A percentile compares a stretch with the other conserved stretches of the same genome.
Conservation (phyloP, 345 rosid genomes). For the Populus pruinosa region DNA sequence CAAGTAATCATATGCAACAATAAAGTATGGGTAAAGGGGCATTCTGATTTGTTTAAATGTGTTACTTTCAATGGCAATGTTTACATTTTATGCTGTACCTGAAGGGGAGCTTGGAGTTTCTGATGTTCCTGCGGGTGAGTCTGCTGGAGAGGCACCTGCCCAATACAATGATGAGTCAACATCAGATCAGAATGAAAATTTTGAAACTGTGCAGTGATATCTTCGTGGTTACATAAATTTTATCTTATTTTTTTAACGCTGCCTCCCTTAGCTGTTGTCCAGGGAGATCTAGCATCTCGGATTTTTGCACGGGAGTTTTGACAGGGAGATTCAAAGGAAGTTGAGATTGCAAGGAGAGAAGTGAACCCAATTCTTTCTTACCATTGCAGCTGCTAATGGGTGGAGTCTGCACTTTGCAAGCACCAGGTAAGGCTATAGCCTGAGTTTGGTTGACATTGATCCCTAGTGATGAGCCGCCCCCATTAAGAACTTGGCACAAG, state of each 20-base stretch:
- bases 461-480: constrained; percentile 62
- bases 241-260: background rate
- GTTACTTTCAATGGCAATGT: background rate
- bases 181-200: background rate
- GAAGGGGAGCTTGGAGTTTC: constrained; percentile 44
- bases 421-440: constrained; percentile 66
- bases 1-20: background rate
- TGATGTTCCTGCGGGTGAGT: constrained; percentile 60
- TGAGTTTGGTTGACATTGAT: constrained; percentile 46
- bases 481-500: constrained; percentile 64
- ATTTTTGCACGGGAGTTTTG: background rate
- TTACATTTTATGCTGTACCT: constrained; percentile 38
- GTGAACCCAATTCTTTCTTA: constrained; percentile 14
- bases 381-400: constrained; percentile 63
- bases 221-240: background rate
- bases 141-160: constrained; percentile 38
- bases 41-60: background rate
- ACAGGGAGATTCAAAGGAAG: background rate
- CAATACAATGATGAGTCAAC: constrained; percentile 5
- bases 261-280: background rate
- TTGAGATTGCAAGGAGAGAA: background rate
- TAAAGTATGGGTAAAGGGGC: background rate
- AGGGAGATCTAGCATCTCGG: background rate
- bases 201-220: background rate
- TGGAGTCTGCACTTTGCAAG: constrained; percentile 81